A percentile compares a stretch with the other conserved stretches of the same genome.
Conservation (phyloP, 225 moss, liverwort and hornwort genomes). For the Bryum argenteum region DNA sequence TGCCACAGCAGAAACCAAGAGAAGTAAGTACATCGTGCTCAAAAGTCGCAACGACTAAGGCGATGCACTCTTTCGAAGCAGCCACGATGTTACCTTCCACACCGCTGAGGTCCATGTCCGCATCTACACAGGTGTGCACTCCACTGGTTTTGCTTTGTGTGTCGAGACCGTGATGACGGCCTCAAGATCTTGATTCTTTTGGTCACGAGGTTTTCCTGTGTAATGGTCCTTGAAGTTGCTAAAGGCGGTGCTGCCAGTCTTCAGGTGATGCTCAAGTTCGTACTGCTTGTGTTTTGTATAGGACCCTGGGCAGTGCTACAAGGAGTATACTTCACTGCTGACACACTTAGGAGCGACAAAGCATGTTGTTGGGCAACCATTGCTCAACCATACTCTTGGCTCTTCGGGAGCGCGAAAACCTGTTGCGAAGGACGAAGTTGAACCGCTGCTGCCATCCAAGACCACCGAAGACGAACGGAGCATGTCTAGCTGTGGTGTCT, state of each 20-base stretch:
- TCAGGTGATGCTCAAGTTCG: background rate
- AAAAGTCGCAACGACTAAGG: background rate
- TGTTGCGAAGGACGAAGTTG: conserved; percentile 25
- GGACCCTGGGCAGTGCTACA: conserved; percentile 25
- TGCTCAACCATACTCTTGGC: conserved; percentile 17
- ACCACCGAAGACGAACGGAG: conserved; percentile 24
- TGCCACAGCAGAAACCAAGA: conserved; percentile 36
- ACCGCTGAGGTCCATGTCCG: conserved; percentile 18
- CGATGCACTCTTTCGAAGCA: conserved; percentile 17
- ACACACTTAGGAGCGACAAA: conserved; percentile 8
- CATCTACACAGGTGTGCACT: conserved; percentile 31
- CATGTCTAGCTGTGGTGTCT: conserved; percentile 26
- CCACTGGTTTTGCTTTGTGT: background rate
- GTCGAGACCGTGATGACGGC: background rate
- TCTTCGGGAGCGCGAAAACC: conserved; percentile 20
- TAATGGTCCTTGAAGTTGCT: background rate
- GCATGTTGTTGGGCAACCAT: conserved; percentile 18
- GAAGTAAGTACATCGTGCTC: conserved; percentile 29
- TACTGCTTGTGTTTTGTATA: conserved; percentile 11
- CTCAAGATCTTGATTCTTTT: background rate
- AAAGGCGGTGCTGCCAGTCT: background rate
- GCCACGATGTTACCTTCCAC: conserved; percentile 16
- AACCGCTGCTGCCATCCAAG: conserved; percentile 31
- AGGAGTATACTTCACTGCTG: conserved; percentile 17
- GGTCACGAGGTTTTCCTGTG: background rate